These are phyloP conservation scores for Cladosporium sp. DNA, from an alignment of 2,329 filamentous ascomycete species.

Conservation along the genomic window DNA sequence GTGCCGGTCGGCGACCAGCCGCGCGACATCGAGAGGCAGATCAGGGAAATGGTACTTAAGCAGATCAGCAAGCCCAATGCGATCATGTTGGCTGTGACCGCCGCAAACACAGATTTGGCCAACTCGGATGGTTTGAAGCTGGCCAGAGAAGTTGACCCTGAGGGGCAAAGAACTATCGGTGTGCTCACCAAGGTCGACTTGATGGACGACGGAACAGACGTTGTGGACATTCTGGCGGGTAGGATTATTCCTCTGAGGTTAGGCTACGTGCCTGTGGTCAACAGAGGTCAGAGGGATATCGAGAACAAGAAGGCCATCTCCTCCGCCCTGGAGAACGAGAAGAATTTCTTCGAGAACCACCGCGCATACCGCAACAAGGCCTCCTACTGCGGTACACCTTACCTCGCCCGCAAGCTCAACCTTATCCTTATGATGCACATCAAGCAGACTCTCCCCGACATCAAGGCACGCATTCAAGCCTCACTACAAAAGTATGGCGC, in stretches of 20 bases:
- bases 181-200: constrained; percentile 98
- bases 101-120: constrained; percentile 95
- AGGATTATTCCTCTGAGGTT: constrained; percentile 93
- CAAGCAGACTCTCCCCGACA: constrained; percentile 97
- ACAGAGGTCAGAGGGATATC: constrained; percentile 95
- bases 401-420: constrained; percentile 94
- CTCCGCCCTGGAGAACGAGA: constrained; percentile 87
- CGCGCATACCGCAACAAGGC: constrained; percentile 98
- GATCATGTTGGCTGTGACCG: constrained; percentile 94
- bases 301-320: constrained; percentile 97
- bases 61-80: constrained; percentile 98
- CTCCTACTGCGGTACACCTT: constrained; percentile 96
- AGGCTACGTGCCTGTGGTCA: constrained; percentile 96
- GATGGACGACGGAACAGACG: constrained; percentile 98
- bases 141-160: constrained; percentile 92
- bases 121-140: constrained; percentile 98
- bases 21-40: constrained; percentile 94
- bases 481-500: constrained; percentile 87
- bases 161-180: constrained; percentile 96
- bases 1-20: constrained; percentile 96
- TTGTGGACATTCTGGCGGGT: constrained; percentile 96
- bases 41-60: constrained; percentile 96
- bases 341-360: constrained; percentile 97
- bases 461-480: constrained; percentile 93
- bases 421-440: constrained; percentile 99